Percentiles rank a stretch among this genome's conserved stretches.
phyloP scores from a whole-genome alignment of 352 stramenopile genomes.

The Pythium dissotocum region DNA sequence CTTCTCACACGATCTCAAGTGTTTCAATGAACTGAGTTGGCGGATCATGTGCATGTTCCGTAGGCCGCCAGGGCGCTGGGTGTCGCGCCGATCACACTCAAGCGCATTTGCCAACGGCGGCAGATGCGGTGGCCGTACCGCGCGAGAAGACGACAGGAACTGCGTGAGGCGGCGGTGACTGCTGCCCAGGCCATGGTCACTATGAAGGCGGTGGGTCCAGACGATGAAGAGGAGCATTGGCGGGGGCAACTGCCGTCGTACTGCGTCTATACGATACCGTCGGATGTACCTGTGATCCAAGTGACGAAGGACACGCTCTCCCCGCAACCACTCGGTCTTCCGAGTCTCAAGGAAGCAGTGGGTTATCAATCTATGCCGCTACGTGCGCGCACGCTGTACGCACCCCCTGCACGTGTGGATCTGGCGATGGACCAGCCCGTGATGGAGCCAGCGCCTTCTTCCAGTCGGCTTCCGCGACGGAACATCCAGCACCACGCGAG shows the following conservation, averaged over 20 bases:
- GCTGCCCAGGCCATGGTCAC: background rate
- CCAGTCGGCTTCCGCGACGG: background rate
- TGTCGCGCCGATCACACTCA: conserved; percentile 63
- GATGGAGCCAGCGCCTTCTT: background rate
- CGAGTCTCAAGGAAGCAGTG: conserved; percentile 6
- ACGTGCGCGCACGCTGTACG: background rate
- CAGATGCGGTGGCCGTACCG: conserved; percentile 54
- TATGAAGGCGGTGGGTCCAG: background rate
- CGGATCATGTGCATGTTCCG: too few species aligned
- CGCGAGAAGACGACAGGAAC: background rate
- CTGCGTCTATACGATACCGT: conserved; percentile 4
- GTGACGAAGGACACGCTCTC: background rate
- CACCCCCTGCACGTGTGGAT: background rate
- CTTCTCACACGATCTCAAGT: too few species aligned
- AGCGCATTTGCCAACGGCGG: conserved; percentile 51
- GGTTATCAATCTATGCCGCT: background rate
- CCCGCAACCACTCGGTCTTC: background rate
- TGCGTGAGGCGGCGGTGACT: background rate
- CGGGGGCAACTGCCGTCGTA: background rate
- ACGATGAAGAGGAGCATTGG: background rate
- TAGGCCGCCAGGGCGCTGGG: conserved; percentile 40
- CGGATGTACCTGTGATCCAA: background rate
- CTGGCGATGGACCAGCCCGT: background rate
- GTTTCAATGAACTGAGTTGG: background rate
- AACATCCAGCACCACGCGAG: background rate